phyloP scores from a whole-genome alignment of 1,284 basidiomycete genomes.

The Rhizoctonia solani region DNA sequence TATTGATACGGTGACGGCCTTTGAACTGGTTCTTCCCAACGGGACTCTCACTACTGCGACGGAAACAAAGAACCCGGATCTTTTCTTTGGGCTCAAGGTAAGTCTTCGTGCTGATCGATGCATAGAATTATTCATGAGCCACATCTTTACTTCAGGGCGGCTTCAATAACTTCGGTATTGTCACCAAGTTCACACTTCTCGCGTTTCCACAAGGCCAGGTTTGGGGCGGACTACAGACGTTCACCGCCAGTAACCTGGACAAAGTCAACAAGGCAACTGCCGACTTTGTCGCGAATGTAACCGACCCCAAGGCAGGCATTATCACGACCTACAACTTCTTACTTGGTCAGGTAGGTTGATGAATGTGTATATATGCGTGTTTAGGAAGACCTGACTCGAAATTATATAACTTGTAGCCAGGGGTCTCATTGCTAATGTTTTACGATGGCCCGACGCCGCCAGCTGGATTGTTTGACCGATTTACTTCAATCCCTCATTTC shows the following conservation, averaged over 20 bases:
- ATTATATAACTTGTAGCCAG: conserved; percentile 43
- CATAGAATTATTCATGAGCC: not conserved
- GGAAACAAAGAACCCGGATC: conserved; percentile 46
- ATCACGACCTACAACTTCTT: conserved; percentile 51
- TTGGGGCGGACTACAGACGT: conserved; percentile 62
- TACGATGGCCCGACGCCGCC: conserved; percentile 59
- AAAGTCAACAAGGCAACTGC: conserved; percentile 53
- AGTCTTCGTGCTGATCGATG: not conserved
- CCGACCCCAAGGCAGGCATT: conserved; percentile 63
- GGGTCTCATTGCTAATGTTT: conserved; percentile 51
- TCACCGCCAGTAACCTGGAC: conserved; percentile 48
- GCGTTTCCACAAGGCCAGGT: conserved; percentile 59
- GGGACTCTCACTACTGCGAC: conserved; percentile 51
- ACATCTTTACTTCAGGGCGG: conserved; percentile 23
- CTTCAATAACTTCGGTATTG: conserved; percentile 51
- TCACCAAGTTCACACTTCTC: conserved; percentile 60
- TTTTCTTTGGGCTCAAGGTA: conserved; percentile 57
- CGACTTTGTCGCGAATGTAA: conserved; percentile 55
- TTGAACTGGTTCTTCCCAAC: conserved; percentile 56
- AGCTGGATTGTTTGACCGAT: conserved; percentile 55
- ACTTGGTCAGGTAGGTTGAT: conserved; percentile 11
- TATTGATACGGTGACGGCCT: conserved; percentile 54
- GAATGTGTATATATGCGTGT: not conserved
- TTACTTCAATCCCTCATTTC: conserved; percentile 50
- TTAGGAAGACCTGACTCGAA: not conserved